Evolutionary conservation across 148 eudicot genomes (phyloP).

Genomic region (Pouteria glomerata): DNA sequence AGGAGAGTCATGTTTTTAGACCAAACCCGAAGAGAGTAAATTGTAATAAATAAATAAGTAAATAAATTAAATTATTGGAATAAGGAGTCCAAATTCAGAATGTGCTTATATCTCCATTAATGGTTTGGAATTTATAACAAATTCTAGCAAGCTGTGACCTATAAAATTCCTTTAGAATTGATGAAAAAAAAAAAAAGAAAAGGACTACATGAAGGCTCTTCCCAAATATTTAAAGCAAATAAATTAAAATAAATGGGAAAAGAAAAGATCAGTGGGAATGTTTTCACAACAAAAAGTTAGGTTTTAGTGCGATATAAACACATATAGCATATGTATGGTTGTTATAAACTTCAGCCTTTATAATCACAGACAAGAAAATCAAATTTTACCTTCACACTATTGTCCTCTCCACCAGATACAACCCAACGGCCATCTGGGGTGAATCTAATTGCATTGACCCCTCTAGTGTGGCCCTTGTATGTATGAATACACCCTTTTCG

Average conservation of each 20-base stretch:
- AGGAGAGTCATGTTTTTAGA: too few species aligned
- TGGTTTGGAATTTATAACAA: not conserved
- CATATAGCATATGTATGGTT: too few species aligned
- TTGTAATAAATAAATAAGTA: too few species aligned
- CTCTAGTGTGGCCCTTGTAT: conserved; percentile 97
- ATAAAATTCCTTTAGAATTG: not conserved
- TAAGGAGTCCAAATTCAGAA: not conserved
- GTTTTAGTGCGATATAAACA: not conserved
- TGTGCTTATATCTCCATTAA: not conserved
- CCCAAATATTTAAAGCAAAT: not conserved
- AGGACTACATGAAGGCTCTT: not conserved
- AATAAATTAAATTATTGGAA: not conserved
- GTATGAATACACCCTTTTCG: conserved; percentile 94
- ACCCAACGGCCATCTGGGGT: conserved; percentile 99
- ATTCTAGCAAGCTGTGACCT: not conserved
- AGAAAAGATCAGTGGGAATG: not conserved
- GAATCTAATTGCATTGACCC: conserved; percentile 89
- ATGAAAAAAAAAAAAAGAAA: not conserved
- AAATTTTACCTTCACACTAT: conserved; percentile 77
- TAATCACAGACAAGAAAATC: not conserved
- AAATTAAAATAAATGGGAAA: not conserved
- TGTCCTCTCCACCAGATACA: conserved; percentile 98
- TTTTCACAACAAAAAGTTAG: conserved; percentile 1
- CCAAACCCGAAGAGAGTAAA: too few species aligned
- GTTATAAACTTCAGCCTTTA: too few species aligned